Evolutionary conservation across 208 protist genomes (phyloP), one percentile per base, ranked within the genome.

Genomic region (Leishmania braziliensis): DNA sequence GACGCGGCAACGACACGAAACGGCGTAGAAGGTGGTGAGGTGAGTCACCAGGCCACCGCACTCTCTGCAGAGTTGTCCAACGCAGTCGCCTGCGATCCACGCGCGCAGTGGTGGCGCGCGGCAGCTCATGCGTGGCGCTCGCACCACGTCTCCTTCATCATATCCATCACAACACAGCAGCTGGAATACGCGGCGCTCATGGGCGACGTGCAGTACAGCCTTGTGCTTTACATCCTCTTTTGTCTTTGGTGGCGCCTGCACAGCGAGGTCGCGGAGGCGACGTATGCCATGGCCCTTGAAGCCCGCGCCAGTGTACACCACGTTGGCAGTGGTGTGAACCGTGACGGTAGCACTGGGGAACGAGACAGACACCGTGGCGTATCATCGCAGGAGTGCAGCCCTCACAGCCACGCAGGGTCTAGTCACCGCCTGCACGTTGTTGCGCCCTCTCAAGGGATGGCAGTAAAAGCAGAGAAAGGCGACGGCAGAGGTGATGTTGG

Each of bases 191-290:
- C 87, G 12, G 87, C 92, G 14, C 87, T 95, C n/a, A 78, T 93
- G 60, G 94, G 92, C 20, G 94, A 97, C 74, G 89, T 92, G 79
- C 94, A 97, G 87, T 95, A 91, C 74, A 92, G 92, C 85, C 78
- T 89, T 10, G 90, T 95, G 29, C 71, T 97, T 8, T 96, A 95
- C 83, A 80, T 95, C 48, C 78, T 96, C 10, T 94, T 89, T 78
- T 92, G 90, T 77, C 70, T 97, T 10, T 96, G 94, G 91, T 97
- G 94, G 92, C 89, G 90, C 29, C 83, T 93, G 79, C 90, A 92
- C 36, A 65, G 87, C 48, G 65, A 81, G 56, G 56, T 87, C 74
- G 84, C 81, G 81, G 77, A 77, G 72, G 77, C 71, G 60, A 70
- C 76, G 66, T 89, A 76, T 74, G 78, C 46, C 36, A 54, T 65